Evolutionary conservation across 1,139 yeast genomes (phyloP).

Genomic region (Candida sp.): DNA sequence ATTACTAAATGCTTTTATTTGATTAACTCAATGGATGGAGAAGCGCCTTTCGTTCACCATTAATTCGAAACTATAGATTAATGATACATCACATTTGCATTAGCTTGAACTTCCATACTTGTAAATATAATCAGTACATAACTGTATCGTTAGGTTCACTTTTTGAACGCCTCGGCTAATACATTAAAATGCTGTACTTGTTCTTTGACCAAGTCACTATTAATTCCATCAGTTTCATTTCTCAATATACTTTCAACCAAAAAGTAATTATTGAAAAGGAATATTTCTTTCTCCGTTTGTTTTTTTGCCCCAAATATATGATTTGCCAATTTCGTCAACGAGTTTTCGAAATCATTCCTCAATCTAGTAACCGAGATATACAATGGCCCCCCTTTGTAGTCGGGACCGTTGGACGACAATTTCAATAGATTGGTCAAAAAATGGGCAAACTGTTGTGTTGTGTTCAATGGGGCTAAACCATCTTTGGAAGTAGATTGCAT

Average conservation of each 20-base stretch:
- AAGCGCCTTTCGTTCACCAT: no score
- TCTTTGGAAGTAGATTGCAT: slow-evolving; percentile 21
- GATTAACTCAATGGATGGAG: no score
- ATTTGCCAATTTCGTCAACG: slow-evolving; percentile 64
- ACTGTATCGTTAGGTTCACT: no score
- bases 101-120: no score
- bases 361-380: slow-evolving; percentile 65
- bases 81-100: no score
- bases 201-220: slow-evolving; percentile 48
- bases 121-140: no score
- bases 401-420: slow-evolving; percentile 34
- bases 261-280: slow-evolving; percentile 74
- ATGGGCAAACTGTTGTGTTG: slow-evolving; percentile 81
- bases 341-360: slow-evolving; percentile 75
- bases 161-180: slow-evolving; percentile 58
- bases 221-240: slow-evolving; percentile 34
- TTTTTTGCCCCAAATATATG: slow-evolving; percentile 34
- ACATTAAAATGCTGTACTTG: slow-evolving; percentile 61
- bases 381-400: slow-evolving; percentile 61
- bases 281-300: slow-evolving; percentile 56
- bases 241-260: slow-evolving; percentile 47
- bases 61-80: no score
- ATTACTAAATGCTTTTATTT: no score
- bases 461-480: slow-evolving; percentile 50
- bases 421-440: slow-evolving; percentile 71